phyloP scores from a whole-genome alignment of 2,329 filamentous ascomycete species.

The Exophiala bonariae region DNA sequence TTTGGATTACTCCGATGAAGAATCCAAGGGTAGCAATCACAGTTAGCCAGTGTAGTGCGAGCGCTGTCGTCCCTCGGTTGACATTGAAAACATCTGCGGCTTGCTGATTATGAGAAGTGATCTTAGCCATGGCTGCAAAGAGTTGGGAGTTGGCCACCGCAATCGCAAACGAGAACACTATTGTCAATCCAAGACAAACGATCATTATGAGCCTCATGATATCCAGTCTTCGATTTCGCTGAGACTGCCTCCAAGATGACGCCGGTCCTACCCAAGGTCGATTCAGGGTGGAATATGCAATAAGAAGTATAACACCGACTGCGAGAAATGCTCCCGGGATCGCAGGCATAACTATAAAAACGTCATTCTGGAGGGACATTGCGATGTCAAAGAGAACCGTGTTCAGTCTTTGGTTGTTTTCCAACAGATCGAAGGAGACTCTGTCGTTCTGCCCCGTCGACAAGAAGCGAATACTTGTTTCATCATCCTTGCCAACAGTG shows the following conservation, averaged over 20 bases:
- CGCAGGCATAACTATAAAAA: slow-evolving; percentile 9
- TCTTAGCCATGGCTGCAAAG: slow-evolving; percentile 7
- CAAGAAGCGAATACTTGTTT: slow-evolving; percentile 3
- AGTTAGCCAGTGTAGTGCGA: slow-evolving; percentile 10
- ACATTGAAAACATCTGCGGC: slow-evolving; percentile 7
- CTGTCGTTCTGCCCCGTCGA: slow-evolving; percentile 4
- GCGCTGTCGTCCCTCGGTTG: slow-evolving; percentile 3
- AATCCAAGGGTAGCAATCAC: slow-evolving; percentile 10
- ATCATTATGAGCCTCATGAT: slow-evolving; percentile 7
- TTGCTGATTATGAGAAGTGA: slow-evolving; percentile 7
- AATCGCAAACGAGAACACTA: slow-evolving; percentile 5
- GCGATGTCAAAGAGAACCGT: slow-evolving; percentile 2
- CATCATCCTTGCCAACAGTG: slow-evolving; percentile 10
- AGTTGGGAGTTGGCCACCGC: slow-evolving; percentile 11
- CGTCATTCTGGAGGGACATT: slow-evolving; percentile 5
- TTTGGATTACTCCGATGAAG: slow-evolving; percentile 7
- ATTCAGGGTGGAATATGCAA: slow-evolving; percentile 6
- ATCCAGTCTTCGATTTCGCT: slow-evolving; percentile 3
- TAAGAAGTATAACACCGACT: slow-evolving; percentile 3
- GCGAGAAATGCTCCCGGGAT: slow-evolving; percentile 10
- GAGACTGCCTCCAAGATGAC: slow-evolving; percentile 7
- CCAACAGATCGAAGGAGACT: neutral
- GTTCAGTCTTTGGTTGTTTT: slow-evolving; percentile 1
- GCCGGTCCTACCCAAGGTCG: slow-evolving; percentile 10
- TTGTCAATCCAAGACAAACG: slow-evolving; percentile 2